These are phyloP conservation scores for Gryganskiella cystojenkinii DNA, from an alignment of 192 early-diverging fungal species.

Conservation along the genomic window DNA sequence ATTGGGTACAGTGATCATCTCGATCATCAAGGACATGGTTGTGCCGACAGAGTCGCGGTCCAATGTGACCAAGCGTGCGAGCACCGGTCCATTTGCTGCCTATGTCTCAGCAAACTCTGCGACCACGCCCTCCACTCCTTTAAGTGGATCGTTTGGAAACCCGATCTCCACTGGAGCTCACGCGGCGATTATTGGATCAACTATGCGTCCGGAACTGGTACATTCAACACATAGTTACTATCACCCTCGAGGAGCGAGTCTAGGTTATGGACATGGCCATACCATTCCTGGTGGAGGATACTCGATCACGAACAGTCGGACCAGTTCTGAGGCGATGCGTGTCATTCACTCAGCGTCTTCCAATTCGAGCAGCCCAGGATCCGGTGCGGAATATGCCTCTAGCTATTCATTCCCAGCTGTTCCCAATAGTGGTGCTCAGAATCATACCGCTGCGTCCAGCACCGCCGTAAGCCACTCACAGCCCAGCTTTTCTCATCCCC, in stretches of 20 bases:
- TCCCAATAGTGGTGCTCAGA: too few relatives aligned
- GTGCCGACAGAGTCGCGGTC: constrained; percentile 19
- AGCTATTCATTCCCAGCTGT: too few relatives aligned
- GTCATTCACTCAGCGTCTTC: constrained; percentile 17
- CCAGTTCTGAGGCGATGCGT: constrained; percentile 40
- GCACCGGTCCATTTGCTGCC: neutral
- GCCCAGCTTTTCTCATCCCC: neutral
- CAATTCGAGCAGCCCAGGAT: constrained; percentile 7
- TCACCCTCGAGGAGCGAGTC: constrained; percentile 4
- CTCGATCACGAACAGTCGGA: neutral
- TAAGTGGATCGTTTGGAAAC: too few relatives aligned
- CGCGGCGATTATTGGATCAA: neutral
- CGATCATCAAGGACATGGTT: constrained; percentile 63
- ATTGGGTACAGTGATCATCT: constrained; percentile 60
- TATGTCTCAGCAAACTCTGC: neutral
- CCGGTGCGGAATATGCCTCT: too few relatives aligned
- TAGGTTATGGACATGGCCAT: neutral
- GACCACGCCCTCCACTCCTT: too few relatives aligned
- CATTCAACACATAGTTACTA: constrained; percentile 31
- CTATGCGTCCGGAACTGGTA: constrained; percentile 10
- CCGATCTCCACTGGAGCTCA: neutral
- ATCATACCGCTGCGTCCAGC: too few relatives aligned
- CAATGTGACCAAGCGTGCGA: neutral
- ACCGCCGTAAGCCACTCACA: too few relatives aligned
- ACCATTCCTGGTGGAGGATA: neutral